A percentile compares a stretch with the other conserved stretches of the same genome.
phyloP scores from a whole-genome alignment of 106 monocot genomes.

The Dioscorea dumetorum region DNA sequence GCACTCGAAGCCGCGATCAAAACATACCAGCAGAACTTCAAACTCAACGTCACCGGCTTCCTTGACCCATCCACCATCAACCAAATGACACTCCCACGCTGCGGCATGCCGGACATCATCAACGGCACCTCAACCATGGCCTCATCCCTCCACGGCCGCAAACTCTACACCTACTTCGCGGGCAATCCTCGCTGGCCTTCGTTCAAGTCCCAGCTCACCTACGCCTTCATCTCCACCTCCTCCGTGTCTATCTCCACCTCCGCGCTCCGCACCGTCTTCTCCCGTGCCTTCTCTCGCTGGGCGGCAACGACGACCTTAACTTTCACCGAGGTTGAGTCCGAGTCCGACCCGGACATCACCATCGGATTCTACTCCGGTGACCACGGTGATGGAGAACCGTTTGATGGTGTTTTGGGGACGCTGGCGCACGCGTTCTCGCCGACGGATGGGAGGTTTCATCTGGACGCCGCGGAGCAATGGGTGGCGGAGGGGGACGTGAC shows the following conservation, averaged over 20 bases:
- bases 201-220: slow-evolving; percentile 34
- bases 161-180: slow-evolving; percentile 71
- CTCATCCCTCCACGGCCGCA: slow-evolving; percentile 24
- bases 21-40: slow-evolving; percentile 68
- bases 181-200: slow-evolving; percentile 58
- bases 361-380: slow-evolving; percentile 72
- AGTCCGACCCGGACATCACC: slow-evolving; percentile 40
- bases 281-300: slow-evolving; percentile 74
- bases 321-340: slow-evolving; percentile 31
- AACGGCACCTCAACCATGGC: slow-evolving; percentile 38
- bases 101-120: slow-evolving; percentile 75
- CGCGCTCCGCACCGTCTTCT: slow-evolving; percentile 42
- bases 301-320: slow-evolving; percentile 45
- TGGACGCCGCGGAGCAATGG: slow-evolving; percentile 83
- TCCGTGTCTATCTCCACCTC: slow-evolving; percentile 23
- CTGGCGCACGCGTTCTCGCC: slow-evolving; percentile 94
- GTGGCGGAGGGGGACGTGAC: slow-evolving; percentile 46
- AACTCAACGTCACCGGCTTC: slow-evolving; percentile 50
- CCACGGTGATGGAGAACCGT: slow-evolving; percentile 87
- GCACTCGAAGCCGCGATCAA: slow-evolving; percentile 39
- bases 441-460: slow-evolving; percentile 77
- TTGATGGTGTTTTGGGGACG: slow-evolving; percentile 77
- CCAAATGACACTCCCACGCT: slow-evolving; percentile 60
- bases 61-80: slow-evolving; percentile 61
- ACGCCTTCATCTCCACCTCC: slow-evolving; percentile 47